Evolutionary conservation across 1,284 basidiomycete genomes (phyloP).

Genomic region (Lignosus rhinocerotis): DNA sequence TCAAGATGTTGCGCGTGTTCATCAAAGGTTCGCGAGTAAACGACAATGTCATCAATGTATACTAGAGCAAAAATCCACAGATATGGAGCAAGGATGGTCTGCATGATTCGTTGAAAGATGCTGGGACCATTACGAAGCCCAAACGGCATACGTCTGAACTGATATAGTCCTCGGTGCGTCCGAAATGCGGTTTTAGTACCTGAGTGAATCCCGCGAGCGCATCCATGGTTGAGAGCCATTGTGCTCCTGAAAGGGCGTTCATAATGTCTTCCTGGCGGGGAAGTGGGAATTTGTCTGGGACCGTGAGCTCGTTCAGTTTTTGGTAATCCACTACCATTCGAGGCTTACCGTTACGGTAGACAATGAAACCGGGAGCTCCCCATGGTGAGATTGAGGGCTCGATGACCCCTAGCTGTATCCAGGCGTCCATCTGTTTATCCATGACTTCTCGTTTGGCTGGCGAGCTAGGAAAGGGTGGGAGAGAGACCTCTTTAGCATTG

Average conservation of each 20-base stretch:
- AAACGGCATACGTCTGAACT: conserved; percentile 45
- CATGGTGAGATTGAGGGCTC: conserved; percentile 37
- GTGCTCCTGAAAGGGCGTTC: conserved; percentile 33
- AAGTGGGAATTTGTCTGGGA: conserved; percentile 43
- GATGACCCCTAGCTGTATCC: conserved; percentile 35
- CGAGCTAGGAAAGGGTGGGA: conserved; percentile 31
- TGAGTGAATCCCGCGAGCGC: conserved; percentile 43
- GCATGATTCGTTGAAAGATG: conserved; percentile 43
- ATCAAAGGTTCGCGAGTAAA: conserved; percentile 34
- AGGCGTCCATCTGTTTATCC: conserved; percentile 33
- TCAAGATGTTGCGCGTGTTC: conserved; percentile 34
- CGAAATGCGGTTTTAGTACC: too few relatives aligned
- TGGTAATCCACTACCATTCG: conserved; percentile 37
- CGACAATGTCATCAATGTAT: conserved; percentile 41
- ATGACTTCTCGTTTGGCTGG: conserved; percentile 36
- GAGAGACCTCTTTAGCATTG: conserved; percentile 24
- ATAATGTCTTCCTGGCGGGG: conserved; percentile 41
- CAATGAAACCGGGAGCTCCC: conserved; percentile 36
- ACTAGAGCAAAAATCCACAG: conserved; percentile 42
- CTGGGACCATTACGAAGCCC: conserved; percentile 41
- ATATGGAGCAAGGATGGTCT: conserved; percentile 37
- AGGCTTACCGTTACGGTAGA: conserved; percentile 35
- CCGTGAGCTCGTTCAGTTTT: conserved; percentile 34
- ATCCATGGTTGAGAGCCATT: conserved; percentile 38
- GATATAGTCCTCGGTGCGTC: conserved; percentile 40